Percentiles rank a stretch among this genome's conserved stretches.
These are phyloP conservation scores for Elymus sibiricus DNA, from an alignment of 176 grass and related monocot species.

Conservation along the genomic window DNA sequence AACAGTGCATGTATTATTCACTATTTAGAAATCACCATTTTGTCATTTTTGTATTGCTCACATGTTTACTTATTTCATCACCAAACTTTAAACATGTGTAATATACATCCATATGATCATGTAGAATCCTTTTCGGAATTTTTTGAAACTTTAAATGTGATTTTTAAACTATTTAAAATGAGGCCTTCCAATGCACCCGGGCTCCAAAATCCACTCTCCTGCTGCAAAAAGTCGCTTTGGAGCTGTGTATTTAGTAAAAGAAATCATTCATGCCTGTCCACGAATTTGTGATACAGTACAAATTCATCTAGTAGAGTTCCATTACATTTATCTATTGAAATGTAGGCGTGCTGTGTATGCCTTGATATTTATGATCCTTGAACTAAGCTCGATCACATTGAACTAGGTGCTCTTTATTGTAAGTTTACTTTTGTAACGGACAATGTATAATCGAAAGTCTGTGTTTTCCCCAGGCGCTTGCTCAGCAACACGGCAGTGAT, in stretches of 20 bases:
- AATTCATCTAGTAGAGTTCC: background rate
- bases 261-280: background rate
- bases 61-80: no score
- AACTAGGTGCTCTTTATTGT: background rate
- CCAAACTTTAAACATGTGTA: no score
- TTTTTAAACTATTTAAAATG: no score
- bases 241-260: background rate
- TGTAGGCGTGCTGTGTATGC: background rate
- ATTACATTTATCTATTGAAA: background rate
- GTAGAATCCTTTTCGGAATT: no score
- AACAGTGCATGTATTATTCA: no score
- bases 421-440: background rate
- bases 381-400: background rate
- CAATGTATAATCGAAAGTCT: background rate
- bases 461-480: slow-evolving; percentile 49
- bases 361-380: background rate
- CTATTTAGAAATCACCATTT: no score
- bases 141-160: no score
- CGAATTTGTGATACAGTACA: background rate
- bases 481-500: slow-evolving; percentile 76
- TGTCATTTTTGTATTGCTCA: no score
- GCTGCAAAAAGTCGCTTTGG: no score
- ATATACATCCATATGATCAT: no score
- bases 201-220: no score
- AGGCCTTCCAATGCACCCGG: no score